Evolutionary conservation across 2,329 filamentous ascomycete species (phyloP), one percentile per base, ranked within the genome.

Genomic region (Hypoxylon sp.): DNA sequence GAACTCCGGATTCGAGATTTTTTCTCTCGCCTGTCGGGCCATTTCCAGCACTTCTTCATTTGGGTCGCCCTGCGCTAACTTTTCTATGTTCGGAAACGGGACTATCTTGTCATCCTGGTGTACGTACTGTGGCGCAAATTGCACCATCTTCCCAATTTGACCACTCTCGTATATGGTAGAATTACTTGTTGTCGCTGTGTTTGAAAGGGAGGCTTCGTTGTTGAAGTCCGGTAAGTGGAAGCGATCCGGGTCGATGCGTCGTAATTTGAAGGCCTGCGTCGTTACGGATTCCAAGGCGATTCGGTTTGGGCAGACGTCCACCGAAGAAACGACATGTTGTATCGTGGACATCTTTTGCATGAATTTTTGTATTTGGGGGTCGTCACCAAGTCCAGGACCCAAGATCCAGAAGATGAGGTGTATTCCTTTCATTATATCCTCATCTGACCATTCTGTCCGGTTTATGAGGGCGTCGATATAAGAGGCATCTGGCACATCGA

Each of bases 361-460:
- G 67, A 96, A 96, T 2, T 80, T 72, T 47, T 80, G 78, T 12
- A 99, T 71, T 15, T 77, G 77, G 7, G 79, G 65, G 67, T 94
- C 81, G 3, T 79, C 74, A 5, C 79, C 75, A 9, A 97, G 78
- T 2, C 81, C 84, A 3, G 79, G 77, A 0, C 90, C 90, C 17
- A 97, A 78, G 16, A 90, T 85, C 93, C 94, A 99, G 61, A 94
- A 82, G 37, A 95, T 81, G 29, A 80, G 79, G 34, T 79, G 75
- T 34, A 97, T 70, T 37, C 86, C 82, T 5, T 76, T 75, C 78
- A 90, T 90, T 23, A 95, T 74, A 20, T 82, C 74, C 7, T 75
- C 63, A 26, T 82, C 81, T 12, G 78, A 74, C 85, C 89, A 92
- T 69, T 97, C 93, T 2, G 85, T 78, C 21, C 90, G 82, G 25